Evolutionary conservation across 345 rosid species (phyloP).

Genomic region (Physaria fendleri): DNA sequence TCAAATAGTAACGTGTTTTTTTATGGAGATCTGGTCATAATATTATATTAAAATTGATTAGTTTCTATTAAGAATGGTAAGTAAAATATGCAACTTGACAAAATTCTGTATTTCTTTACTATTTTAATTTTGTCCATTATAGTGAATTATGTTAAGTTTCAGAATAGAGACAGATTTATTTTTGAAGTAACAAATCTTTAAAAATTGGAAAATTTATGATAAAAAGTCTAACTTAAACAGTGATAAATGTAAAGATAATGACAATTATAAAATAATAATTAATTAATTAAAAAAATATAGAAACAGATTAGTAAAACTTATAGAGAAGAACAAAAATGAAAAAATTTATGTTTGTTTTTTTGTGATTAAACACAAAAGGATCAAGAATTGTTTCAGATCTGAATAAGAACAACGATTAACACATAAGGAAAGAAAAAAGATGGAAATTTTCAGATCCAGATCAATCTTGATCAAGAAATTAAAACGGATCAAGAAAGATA

Average conservation of each 20-base stretch:
- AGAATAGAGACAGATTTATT: constrained; percentile 19
- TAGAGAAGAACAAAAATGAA: neutral
- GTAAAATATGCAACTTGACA: constrained; percentile 14
- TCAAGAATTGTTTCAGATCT: constrained; percentile 1
- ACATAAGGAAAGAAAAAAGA: neutral
- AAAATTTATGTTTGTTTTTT: neutral
- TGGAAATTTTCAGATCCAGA: constrained; percentile 1
- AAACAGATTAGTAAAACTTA: neutral
- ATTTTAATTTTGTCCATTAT: neutral
- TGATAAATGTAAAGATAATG: neutral
- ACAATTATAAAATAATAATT: neutral
- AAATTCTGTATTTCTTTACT: neutral
- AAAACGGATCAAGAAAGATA: neutral
- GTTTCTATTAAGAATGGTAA: neutral
- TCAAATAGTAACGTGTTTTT: constrained; percentile 33
- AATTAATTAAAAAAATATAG: neutral
- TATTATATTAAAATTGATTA: neutral
- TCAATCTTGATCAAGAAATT: neutral
- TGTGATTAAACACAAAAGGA: neutral
- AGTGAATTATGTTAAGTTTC: constrained; percentile 21
- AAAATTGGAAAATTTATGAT: neutral
- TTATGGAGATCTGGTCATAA: constrained; percentile 30
- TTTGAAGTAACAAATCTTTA: neutral
- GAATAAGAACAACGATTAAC: neutral
- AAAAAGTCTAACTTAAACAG: constrained; percentile 18